Evolutionary conservation across 306 rosid genomes (phyloP).

Genomic region (Myrica gale): DNA sequence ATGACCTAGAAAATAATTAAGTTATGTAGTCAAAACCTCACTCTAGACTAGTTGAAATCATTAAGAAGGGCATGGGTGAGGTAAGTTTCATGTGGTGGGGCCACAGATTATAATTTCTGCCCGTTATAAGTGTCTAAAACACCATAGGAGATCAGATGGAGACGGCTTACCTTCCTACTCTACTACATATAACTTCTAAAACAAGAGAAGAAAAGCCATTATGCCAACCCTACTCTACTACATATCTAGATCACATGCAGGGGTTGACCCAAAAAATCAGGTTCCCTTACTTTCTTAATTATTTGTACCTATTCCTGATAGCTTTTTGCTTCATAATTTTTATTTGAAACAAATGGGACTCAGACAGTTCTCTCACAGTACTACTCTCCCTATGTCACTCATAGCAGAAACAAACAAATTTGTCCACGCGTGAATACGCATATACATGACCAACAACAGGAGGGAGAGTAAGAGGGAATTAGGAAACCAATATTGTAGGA

Average conservation of each 20-base stretch:
- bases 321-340: too few relatives aligned
- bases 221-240: slow-evolving; percentile 20
- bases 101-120: too few relatives aligned
- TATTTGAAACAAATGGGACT: too few relatives aligned
- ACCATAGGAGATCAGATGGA: not conserved
- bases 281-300: not conserved
- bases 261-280: slow-evolving; percentile 45
- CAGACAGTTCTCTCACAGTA: not conserved
- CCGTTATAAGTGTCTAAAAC: not conserved
- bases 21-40: too few relatives aligned
- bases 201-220: slow-evolving; percentile 18
- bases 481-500: not conserved
- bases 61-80: too few relatives aligned
- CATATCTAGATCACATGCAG: slow-evolving; percentile 43
- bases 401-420: not conserved
- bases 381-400: too few relatives aligned
- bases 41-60: too few relatives aligned
- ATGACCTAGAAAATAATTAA: too few relatives aligned
- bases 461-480: not conserved
- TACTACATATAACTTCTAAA: slow-evolving; percentile 20
- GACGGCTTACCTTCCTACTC: not conserved
- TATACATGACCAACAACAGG: too few relatives aligned
- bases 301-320: not conserved
- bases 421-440: not conserved
- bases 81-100: too few relatives aligned